Evolutionary conservation across 129 eudicot species (phyloP).

Genomic region (Solidago caesia): DNA sequence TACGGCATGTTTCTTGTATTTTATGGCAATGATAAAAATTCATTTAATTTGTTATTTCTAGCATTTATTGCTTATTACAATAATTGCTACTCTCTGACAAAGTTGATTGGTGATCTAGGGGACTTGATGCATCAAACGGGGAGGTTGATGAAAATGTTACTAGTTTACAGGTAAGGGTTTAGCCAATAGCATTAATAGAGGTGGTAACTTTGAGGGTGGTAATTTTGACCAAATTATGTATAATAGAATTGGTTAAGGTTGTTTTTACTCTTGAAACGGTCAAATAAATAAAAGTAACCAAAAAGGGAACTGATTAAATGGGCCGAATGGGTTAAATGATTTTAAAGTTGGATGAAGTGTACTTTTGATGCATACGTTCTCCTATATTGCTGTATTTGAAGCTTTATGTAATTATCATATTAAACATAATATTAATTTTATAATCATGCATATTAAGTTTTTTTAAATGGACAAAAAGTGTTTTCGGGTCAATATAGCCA

Average conservation of each 20-base stretch:
- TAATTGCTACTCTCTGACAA: slow-evolving; percentile 27
- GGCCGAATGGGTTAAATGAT: neutral
- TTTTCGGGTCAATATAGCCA: too few species aligned
- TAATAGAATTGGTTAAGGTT: neutral
- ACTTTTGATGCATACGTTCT: too few species aligned
- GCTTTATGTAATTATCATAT: too few species aligned
- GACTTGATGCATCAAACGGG: slow-evolving; percentile 82
- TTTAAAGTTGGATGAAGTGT: neutral
- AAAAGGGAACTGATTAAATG: neutral
- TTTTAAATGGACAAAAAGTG: too few species aligned
- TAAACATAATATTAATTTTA: too few species aligned
- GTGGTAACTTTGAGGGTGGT: neutral
- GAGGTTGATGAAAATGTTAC: slow-evolving; percentile 71
- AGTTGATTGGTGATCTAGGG: slow-evolving; percentile 58
- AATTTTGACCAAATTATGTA: neutral
- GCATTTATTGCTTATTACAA: neutral
- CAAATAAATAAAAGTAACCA: neutral
- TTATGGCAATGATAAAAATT: slow-evolving; percentile 1
- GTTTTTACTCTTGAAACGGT: neutral
- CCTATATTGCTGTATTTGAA: too few species aligned
- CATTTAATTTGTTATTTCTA: slow-evolving; percentile 12
- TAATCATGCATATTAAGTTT: neutral
- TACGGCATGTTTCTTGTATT: slow-evolving; percentile 38
- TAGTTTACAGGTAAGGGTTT: slow-evolving; percentile 63
- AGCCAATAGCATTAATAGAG: neutral